Percentiles rank a stretch among this genome's conserved stretches.
Conservation (phyloP, 2,329 filamentous ascomycete species). For the Colletotrichum theobromicola region DNA sequence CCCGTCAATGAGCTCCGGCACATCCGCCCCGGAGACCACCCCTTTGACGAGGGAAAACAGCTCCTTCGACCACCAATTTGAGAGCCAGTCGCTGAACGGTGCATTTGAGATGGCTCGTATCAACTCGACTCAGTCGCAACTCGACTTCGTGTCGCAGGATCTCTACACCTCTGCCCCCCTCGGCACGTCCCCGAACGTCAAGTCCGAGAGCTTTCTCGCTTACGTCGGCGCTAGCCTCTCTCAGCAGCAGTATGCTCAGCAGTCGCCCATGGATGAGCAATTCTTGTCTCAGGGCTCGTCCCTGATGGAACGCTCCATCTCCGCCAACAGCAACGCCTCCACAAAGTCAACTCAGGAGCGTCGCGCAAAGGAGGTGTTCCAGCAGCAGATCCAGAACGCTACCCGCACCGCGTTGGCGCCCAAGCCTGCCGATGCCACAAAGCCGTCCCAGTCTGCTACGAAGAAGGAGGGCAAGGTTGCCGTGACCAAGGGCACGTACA, state of each 20-base stretch:
- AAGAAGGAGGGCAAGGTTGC: conserved; percentile 49
- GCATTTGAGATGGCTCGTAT: conserved; percentile 42
- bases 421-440: conserved; percentile 42
- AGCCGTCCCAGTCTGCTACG: conserved; percentile 24
- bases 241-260: conserved; percentile 34
- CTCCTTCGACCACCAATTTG: conserved; percentile 33
- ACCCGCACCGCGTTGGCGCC: conserved; percentile 46
- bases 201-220: conserved; percentile 33
- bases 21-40: conserved; percentile 41
- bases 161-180: conserved; percentile 21
- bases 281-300: conserved; percentile 31
- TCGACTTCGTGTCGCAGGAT: conserved; percentile 28
- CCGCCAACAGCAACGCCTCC: conserved; percentile 51
- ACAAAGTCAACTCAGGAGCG: conserved; percentile 46
- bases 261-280: conserved; percentile 30
- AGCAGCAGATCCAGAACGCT: conserved; percentile 50
- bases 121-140: conserved; percentile 41
- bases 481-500: conserved; percentile 48
- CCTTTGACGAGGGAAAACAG: conserved; percentile 51
- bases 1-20: conserved; percentile 48
- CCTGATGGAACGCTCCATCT: conserved; percentile 55
- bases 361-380: conserved; percentile 53
- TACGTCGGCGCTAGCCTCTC: conserved; percentile 40
- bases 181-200: conserved; percentile 31
- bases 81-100: conserved; percentile 29